Conservation (phyloP, 306 rosid genomes). For the Erythrophleum fordii region DNA sequence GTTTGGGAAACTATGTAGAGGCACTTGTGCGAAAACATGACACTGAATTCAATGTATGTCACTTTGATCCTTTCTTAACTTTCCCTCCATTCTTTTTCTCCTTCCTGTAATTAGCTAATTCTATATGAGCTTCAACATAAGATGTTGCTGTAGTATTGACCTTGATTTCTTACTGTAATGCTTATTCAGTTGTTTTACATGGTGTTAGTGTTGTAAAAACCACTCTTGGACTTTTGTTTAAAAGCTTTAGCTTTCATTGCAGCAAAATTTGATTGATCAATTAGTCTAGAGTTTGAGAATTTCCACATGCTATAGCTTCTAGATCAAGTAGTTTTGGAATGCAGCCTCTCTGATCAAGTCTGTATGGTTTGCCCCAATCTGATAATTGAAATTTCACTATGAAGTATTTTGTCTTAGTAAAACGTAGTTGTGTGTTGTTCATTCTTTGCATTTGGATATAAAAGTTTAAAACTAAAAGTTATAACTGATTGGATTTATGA, state of each 20-base stretch:
- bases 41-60: constrained; percentile 86
- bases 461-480: neutral
- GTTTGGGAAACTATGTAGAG: constrained; percentile 96
- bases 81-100: constrained; percentile 25
- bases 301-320: neutral
- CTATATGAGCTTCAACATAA: neutral
- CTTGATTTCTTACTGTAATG: constrained; percentile 7
- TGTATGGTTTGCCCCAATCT: neutral
- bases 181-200: neutral
- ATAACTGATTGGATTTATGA: constrained; percentile 12
- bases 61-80: constrained; percentile 27
- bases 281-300: neutral
- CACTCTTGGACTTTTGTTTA: neutral
- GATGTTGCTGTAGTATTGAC: constrained; percentile 4
- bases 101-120: neutral
- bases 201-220: neutral
- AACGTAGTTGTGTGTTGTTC: neutral
- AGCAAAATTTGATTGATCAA: neutral
- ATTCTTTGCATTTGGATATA: neutral
- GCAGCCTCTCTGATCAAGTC: neutral
- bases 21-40: constrained; percentile 95
- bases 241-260: neutral
- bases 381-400: neutral
- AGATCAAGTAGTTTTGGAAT: neutral
- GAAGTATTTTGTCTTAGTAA: neutral